phyloP scores from a whole-genome alignment of 2,329 filamentous ascomycete species.

The Fusarium palustre region DNA sequence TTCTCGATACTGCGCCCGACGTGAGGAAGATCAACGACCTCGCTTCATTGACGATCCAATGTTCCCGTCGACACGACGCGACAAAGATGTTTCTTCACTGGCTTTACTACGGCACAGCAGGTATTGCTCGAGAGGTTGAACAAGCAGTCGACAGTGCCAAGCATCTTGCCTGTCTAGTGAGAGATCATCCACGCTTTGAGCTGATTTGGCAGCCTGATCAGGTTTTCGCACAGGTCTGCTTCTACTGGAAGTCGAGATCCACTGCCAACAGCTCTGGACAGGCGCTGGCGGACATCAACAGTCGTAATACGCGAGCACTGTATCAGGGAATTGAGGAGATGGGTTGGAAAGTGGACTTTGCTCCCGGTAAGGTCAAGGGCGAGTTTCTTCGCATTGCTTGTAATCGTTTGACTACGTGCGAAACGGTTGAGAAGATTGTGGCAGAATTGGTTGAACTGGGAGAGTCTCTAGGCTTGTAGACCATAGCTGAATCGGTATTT shows the following conservation, averaged over 20 bases:
- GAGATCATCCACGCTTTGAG: not conserved
- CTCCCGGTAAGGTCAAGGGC: not conserved
- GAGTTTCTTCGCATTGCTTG: constrained; percentile 2
- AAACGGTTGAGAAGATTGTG: not conserved
- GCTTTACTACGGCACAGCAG: not conserved
- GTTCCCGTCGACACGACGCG: not conserved
- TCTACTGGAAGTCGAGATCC: not conserved
- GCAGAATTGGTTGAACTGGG: not conserved
- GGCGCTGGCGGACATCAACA: not conserved
- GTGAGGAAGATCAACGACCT: not conserved
- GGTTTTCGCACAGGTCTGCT: not conserved
- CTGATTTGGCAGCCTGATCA: not conserved
- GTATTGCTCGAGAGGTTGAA: not conserved
- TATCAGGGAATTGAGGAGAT: not conserved
- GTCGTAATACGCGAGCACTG: not conserved
- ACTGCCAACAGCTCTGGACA: not conserved
- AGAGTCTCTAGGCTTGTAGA: not conserved
- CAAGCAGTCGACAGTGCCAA: not conserved
- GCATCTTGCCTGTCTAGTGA: not conserved
- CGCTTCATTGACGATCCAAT: not conserved
- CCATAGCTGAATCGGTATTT: not conserved
- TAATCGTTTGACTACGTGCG: not conserved
- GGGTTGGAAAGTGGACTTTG: constrained; percentile 3
- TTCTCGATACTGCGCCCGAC: not conserved
- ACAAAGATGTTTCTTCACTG: constrained; percentile 3